Evolutionary conservation across 2,329 filamentous ascomycete species (phyloP), one percentile per base, ranked within the genome.

Genomic region (Botrytis tulipae): DNA sequence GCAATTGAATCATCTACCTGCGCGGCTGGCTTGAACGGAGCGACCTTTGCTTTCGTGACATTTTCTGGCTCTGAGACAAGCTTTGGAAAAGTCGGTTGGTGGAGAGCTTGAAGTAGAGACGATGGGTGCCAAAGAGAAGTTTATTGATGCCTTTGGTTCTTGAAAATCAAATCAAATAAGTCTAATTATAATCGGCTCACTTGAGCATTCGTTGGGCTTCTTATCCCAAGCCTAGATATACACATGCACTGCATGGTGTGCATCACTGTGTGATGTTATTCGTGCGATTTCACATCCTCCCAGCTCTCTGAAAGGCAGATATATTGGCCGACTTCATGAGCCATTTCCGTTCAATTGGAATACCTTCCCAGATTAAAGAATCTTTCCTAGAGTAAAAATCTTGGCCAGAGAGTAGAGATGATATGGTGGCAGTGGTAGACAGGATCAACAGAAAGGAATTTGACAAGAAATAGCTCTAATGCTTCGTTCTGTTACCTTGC

Each of bases 391-490:
- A 20, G 54, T 35, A 32, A 4, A 10, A 20, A 35, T 5, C 46
- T 25, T 25, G 22, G 4, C 4, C 25, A 14, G 25, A 12, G 6
- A n/a, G 10, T 0, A 14, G 25, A 51, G 25, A n/a, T 51, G 5
- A 16, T n/a, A 3, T 14, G 14, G 5, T 3, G 10, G 25, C 0
- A n/a, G 32, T 16, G 9, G 22, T n/a, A 16, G 22, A 18, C 0
- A 16, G 35, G 35, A 8, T 6, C 40, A 40, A 6, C 3, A n/a
- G 25, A 40, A n/a, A 51, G 48, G 10, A 51, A n/a, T 10, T 10
- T n/a, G 48, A n/a, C 25, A 51, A 1, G 46, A 25, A 12, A 51
- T 25, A 25, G 22, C 22, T 51, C 4, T 22, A 51, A 51, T 51
- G 1, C 22, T 51, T 4, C 22, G 10, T n/a, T 14, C 0, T n/a